Evolutionary conservation across 2,329 filamentous ascomycete genomes (phyloP), one percentile per base, ranked within the genome.

Genomic region (Microascus cirrosus): DNA sequence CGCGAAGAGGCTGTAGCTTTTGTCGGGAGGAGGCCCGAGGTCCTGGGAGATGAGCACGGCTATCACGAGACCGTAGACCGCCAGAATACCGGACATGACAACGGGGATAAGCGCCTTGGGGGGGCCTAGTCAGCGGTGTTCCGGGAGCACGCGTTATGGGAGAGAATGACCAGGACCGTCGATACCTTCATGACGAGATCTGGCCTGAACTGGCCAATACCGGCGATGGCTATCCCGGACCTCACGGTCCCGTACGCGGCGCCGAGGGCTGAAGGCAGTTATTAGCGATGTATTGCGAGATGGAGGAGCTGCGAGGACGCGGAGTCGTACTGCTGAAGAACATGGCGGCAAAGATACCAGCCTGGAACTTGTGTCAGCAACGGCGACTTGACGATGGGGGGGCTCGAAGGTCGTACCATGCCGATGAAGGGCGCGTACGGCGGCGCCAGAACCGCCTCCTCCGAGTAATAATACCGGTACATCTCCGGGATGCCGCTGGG

Each of bases 61-160:
- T 65, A 99, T 92, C 67, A 99, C 94, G 65, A 99, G 88, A 56
- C 92, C 90, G 76, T 99, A 99, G 64, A 99, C 94, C 59, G 94
- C 94, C 68, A 99, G 90, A 70, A 99, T 99, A 83, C 94, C 94
- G 66, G 94, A 95, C 94, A 99, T 99, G 78, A 99, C 86, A 63
- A 94, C 89, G 62, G 89, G 89, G 65, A 93, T 92, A 57, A 93
- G 77, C 59, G 87, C 92, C 88, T 91, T 65, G 12, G 53, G 36
- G 2, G 10, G n/a, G 3, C 18, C 3, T 48, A n/a, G 25, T 20
- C 54, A 34, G 53, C 28, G 53, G 51, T 15, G 15, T 15, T 45
- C 18, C 13, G 6, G 6, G 39, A n/a, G 13, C 15, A n/a, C 7
- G 11, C 39, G 36, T 42, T 12, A 7, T 18, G 36, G 12, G 12